Percentiles rank a stretch among this genome's conserved stretches.
phyloP scores from a whole-genome alignment of 257 asterid species.

The Petrea volubilis region DNA sequence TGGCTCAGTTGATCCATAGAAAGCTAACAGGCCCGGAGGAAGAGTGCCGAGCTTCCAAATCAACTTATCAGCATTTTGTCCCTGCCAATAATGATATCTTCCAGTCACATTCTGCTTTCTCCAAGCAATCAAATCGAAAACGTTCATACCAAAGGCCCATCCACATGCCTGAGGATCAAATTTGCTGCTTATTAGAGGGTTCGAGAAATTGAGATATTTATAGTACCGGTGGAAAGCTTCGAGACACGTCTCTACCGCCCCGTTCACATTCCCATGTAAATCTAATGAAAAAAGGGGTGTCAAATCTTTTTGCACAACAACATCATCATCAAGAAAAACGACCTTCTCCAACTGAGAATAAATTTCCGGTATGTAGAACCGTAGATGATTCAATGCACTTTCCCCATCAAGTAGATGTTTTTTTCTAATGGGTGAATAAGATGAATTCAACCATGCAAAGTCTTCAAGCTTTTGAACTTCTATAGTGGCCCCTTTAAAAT shows the following conservation, averaged over 20 bases:
- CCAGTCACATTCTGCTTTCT: conserved; percentile 69
- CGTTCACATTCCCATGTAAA: conserved; percentile 87
- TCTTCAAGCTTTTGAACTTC: conserved; percentile 75
- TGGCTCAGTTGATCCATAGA: conserved; percentile 81
- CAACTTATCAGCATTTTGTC: conserved; percentile 51
- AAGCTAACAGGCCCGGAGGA: conserved; percentile 83
- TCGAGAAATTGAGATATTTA: conserved; percentile 82
- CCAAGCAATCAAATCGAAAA: conserved; percentile 84
- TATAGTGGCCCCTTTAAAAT: conserved; percentile 69
- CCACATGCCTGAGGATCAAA: conserved; percentile 93
- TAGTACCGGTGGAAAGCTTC: conserved; percentile 85
- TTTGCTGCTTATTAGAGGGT: conserved; percentile 72
- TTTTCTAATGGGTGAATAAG: conserved; percentile 60
- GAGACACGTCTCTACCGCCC: conserved; percentile 93
- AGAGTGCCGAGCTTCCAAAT: conserved; percentile 89
- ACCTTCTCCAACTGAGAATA: conserved; percentile 84
- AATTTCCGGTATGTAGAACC: conserved; percentile 82
- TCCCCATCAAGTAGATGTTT: conserved; percentile 47
- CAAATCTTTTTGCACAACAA: conserved; percentile 84
- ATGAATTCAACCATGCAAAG: conserved; percentile 71
- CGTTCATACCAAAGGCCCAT: conserved; percentile 92
- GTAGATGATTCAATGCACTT: conserved; percentile 63
- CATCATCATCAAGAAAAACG: conserved; percentile 83
- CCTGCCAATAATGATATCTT: conserved; percentile 74
- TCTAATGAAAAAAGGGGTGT: conserved; percentile 77